Conservation (phyloP, 2,329 filamentous ascomycete species). For the Apiospora koreana region DNA sequence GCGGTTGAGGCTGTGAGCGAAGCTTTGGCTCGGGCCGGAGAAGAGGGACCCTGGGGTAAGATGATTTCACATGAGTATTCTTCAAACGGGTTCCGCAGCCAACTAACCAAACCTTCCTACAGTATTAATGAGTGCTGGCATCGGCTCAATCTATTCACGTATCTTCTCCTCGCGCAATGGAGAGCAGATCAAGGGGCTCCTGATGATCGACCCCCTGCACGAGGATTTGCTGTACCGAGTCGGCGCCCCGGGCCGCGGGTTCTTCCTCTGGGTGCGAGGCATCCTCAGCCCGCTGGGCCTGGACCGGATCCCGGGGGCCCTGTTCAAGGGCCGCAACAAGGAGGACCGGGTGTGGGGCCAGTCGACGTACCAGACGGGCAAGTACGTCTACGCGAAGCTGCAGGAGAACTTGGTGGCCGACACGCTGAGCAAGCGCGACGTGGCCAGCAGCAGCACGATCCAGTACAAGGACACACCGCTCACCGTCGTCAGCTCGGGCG, state of each 20-base stretch:
- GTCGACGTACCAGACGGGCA: conserved; percentile 76
- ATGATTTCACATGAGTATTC: background rate
- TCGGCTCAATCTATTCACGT: conserved; percentile 85
- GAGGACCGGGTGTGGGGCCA: conserved; percentile 85
- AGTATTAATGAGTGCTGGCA: conserved; percentile 80
- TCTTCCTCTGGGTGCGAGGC: conserved; percentile 83
- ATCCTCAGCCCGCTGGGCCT: conserved; percentile 85
- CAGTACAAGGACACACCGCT: conserved; percentile 76
- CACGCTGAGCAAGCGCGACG: conserved; percentile 81
- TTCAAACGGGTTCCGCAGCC: background rate
- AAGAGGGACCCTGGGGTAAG: conserved; percentile 75
- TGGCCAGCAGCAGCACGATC: conserved; percentile 75
- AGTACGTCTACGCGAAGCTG: conserved; percentile 84
- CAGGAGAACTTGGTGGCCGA: conserved; percentile 90
- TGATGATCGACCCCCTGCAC: conserved; percentile 87
- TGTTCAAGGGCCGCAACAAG: conserved; percentile 78
- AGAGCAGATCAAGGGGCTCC: conserved; percentile 71
- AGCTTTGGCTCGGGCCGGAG: conserved; percentile 76
- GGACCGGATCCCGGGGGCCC: conserved; percentile 74
- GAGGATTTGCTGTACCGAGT: conserved; percentile 78
- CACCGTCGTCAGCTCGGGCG: conserved; percentile 80
- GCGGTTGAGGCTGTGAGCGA: conserved; percentile 87
- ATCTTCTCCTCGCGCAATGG: conserved; percentile 88
- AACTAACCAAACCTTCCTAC: background rate
- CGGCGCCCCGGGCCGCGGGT: conserved; percentile 69